These are phyloP conservation scores for Aspergillus conjunctus DNA, from an alignment of 495 filamentous ascomycete species.

Conservation along the genomic window DNA sequence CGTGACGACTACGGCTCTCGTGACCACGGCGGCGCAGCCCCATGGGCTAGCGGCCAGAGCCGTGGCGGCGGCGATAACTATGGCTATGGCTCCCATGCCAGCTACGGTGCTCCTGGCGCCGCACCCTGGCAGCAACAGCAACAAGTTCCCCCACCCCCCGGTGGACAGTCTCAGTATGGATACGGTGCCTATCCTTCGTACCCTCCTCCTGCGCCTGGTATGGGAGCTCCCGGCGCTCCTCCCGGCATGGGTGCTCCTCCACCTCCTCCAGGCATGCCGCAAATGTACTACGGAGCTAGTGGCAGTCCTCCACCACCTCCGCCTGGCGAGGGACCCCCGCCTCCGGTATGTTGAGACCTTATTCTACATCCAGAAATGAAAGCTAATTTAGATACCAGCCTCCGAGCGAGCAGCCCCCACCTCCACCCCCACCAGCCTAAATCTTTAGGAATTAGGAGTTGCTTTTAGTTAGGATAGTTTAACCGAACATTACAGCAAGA, in stretches of 20 bases:
- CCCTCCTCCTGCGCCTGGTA: constrained; percentile 55
- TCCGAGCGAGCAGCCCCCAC: constrained; percentile 72
- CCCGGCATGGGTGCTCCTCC: constrained; percentile 67
- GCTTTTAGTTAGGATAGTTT: no score
- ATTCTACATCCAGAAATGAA: not conserved
- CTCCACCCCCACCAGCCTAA: constrained; percentile 63
- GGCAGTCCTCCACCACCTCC: constrained; percentile 67
- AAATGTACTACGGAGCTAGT: constrained; percentile 63
- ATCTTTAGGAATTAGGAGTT: not conserved
- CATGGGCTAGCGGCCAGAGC: constrained; percentile 54
- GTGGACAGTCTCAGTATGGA: constrained; percentile 52
- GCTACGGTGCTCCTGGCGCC: constrained; percentile 49
- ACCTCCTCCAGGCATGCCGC: constrained; percentile 69
- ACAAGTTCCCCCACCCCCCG: constrained; percentile 52
- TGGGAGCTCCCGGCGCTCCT: constrained; percentile 64
- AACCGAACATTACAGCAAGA: no score
- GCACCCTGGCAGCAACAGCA: constrained; percentile 71
- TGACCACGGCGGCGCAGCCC: constrained; percentile 49
- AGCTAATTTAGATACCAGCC: constrained; percentile 41
- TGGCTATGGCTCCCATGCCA: constrained; percentile 46
- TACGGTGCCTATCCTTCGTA: constrained; percentile 60
- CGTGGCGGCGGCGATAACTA: constrained; percentile 52
- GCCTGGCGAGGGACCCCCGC: constrained; percentile 64
- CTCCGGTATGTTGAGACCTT: constrained; percentile 47
- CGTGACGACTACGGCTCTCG: constrained; percentile 54